phyloP scores from a whole-genome alignment of 2,329 filamentous ascomycete genomes.

The Exutisphaerella laricina region DNA sequence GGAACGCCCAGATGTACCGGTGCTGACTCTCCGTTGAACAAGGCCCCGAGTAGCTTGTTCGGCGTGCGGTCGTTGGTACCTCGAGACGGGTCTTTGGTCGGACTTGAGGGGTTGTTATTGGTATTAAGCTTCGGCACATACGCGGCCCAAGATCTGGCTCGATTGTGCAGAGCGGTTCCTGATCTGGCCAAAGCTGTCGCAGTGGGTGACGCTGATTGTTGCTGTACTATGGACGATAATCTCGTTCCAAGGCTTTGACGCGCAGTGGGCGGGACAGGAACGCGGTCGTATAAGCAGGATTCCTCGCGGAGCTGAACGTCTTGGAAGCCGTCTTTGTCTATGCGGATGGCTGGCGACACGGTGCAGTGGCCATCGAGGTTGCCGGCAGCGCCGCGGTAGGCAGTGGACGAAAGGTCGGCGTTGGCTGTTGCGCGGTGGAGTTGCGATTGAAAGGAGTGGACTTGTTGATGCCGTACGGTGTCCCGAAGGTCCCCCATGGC shows the following conservation, averaged over 20 bases:
- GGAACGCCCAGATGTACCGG: conserved; percentile 31
- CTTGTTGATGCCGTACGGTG: conserved; percentile 1
- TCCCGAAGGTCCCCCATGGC: conserved; percentile 6
- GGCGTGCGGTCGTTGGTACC: conserved; percentile 8
- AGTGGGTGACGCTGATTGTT: conserved; percentile 21
- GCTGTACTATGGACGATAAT: conserved; percentile 25
- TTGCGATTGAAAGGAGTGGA: conserved; percentile 2
- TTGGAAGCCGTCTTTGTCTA: conserved; percentile 15
- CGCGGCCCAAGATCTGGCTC: conserved; percentile 29
- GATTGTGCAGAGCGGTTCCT: conserved; percentile 26
- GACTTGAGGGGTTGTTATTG: conserved; percentile 5
- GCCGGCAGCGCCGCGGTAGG: conserved; percentile 9
- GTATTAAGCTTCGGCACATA: conserved; percentile 28
- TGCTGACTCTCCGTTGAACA: conserved; percentile 33
- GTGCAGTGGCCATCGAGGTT: conserved; percentile 6
- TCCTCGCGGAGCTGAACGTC: conserved; percentile 12
- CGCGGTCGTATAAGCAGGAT: not conserved
- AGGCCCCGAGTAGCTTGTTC: conserved; percentile 27
- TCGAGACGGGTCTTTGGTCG: not conserved
- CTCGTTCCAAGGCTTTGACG: conserved; percentile 25
- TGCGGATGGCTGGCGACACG: conserved; percentile 4
- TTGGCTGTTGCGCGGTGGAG: not conserved
- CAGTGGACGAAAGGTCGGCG: conserved; percentile 3
- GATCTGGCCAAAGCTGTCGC: conserved; percentile 29
- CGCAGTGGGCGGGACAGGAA: conserved; percentile 11